Evolutionary conservation across 371 early-diverging fungal species (phyloP), one percentile per base, ranked within the genome.

Genomic region (Rhizopus delemar): DNA sequence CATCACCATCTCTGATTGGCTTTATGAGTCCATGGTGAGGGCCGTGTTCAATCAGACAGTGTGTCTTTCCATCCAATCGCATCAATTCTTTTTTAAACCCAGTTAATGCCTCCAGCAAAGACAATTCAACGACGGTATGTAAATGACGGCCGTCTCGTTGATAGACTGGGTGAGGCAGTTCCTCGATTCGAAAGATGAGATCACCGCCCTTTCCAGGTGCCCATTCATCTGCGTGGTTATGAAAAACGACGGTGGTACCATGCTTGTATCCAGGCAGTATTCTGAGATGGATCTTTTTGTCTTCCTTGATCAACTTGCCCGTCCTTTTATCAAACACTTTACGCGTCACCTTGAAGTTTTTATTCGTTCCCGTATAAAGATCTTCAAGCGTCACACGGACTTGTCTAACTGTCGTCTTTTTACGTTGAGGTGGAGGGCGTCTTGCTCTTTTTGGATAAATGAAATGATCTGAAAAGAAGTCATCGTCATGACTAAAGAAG

Each of bases 181-280:
- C 96, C 57, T 92, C 89, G 13, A 99, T 62, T 22, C 94, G 82
- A 73, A 99, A 94, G 53, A 92, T 96, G 54, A 97, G 84, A 66
- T 96, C 96, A 69, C 96, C 95, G 16, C 60, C 66, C 28, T 80
- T 76, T 6, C 93, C 93, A 43, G 78, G 77, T 8, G 90, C 81
- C 41, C 90, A 56, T 56, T 93, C 90, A 71, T 97, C 97, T 15
- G 98, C 99, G 72, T 95, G 93, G 43, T 84, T 87, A 0, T 87
- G 78, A 78, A 93, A 99, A 3, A 86, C 86, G 61, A 99, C 84
- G 77, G 96, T 96, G 57, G 99, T 96, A 5, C 99, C 99, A 6
- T 93, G 86, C 74, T 97, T 97, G 92, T 94, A 95, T 0, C 99
- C 99, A 2, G 98, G 93, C 63, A 93, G 93, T 74, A 99, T 77